Conservation (phyloP, 2,329 filamentous ascomycete genomes). For the Aphanoascus verrucosus region DNA sequence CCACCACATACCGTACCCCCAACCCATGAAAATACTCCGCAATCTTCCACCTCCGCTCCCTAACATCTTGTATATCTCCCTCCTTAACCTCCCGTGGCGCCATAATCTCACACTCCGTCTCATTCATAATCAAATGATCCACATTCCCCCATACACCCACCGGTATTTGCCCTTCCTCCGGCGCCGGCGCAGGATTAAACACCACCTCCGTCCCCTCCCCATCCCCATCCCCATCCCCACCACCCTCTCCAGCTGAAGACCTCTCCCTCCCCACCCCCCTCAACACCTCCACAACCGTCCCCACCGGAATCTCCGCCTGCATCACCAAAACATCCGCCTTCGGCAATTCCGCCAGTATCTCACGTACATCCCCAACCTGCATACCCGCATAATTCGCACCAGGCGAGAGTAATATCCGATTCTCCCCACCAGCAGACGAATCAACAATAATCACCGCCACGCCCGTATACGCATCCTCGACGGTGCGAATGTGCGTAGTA, state of each 20-base stretch:
- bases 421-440: constrained; percentile 56
- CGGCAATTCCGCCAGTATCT: constrained; percentile 28
- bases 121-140: constrained; percentile 76
- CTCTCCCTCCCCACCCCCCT: constrained; percentile 26
- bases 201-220: constrained; percentile 48
- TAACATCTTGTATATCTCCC: constrained; percentile 16
- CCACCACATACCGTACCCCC: constrained; percentile 66
- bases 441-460: constrained; percentile 68
- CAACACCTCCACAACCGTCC: constrained; percentile 54
- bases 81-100: constrained; percentile 41
- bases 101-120: constrained; percentile 73
- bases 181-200: constrained; percentile 80
- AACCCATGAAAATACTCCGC: constrained; percentile 52
- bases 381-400: constrained; percentile 54
- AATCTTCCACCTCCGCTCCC: constrained; percentile 44
- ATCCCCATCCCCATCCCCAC: constrained; percentile 26
- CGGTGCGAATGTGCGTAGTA: constrained; percentile 42
- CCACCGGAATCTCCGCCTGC: constrained; percentile 66
- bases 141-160: constrained; percentile 55
- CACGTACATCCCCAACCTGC: constrained; percentile 31
- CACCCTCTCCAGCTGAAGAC: constrained; percentile 36
- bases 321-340: constrained; percentile 57
- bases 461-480: constrained; percentile 48
- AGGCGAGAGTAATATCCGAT: constrained; percentile 62
- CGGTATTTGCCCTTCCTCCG: constrained; percentile 55